Conservation (phyloP, 2,329 filamentous ascomycete species). For the Pyricularia grisea region DNA sequence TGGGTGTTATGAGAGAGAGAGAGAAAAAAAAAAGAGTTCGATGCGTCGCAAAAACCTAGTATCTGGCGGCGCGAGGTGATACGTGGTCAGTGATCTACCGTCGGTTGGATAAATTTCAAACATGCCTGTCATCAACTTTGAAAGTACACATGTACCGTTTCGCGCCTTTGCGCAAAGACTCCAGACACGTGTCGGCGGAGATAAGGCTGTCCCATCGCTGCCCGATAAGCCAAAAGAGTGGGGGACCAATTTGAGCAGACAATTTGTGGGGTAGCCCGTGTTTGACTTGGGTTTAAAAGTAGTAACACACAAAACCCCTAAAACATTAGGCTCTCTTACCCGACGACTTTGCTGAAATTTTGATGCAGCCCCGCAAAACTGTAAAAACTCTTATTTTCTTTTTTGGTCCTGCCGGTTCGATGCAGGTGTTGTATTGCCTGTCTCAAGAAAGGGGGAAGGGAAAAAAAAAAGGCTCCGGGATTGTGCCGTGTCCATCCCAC, state of each 20-base stretch:
- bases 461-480: too few relatives aligned
- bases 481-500: too few relatives aligned
- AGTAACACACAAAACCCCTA: too few relatives aligned
- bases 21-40: not conserved
- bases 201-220: not conserved
- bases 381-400: too few relatives aligned
- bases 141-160: not conserved
- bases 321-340: too few relatives aligned
- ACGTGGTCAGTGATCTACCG: not conserved
- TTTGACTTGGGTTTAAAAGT: too few relatives aligned
- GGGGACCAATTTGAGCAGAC: not conserved
- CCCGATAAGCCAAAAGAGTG: not conserved
- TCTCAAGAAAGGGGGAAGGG: too few relatives aligned
- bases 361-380: too few relatives aligned
- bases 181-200: conserved; percentile 1
- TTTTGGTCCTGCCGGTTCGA: too few relatives aligned
- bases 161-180: not conserved
- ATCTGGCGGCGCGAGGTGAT: not conserved
- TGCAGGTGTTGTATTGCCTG: too few relatives aligned
- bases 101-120: not conserved
- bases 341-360: too few relatives aligned
- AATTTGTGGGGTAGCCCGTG: not conserved
- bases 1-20: not conserved
- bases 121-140: not conserved
- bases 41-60: not conserved